phyloP scores from a whole-genome alignment of 2,329 filamentous ascomycete genomes.

The Fusarium fracticaudum region DNA sequence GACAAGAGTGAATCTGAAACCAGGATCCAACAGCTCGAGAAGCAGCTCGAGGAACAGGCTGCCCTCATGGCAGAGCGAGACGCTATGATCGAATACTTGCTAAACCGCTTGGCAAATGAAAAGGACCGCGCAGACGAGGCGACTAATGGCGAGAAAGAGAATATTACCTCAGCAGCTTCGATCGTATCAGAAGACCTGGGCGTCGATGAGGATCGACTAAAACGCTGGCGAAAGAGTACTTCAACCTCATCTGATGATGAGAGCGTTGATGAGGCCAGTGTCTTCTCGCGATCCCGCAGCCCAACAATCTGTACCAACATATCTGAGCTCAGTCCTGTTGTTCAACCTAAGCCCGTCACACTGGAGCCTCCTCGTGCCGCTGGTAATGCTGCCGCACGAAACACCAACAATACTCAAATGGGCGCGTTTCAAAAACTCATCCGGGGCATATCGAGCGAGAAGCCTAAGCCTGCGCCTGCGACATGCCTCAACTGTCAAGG shows the following conservation, averaged over 20 bases:
- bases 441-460: slow-evolving; percentile 53
- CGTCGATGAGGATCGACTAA: slow-evolving; percentile 60
- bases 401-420: slow-evolving; percentile 44
- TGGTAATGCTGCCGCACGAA: slow-evolving; percentile 41
- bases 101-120: slow-evolving; percentile 62
- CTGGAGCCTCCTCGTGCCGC: slow-evolving; percentile 36
- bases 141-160: slow-evolving; percentile 41
- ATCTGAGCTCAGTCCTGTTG: slow-evolving; percentile 43
- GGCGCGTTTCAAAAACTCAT: slow-evolving; percentile 55
- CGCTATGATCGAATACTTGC: slow-evolving; percentile 57
- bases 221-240: slow-evolving; percentile 55
- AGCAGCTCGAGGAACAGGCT: slow-evolving; percentile 69
- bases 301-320: slow-evolving; percentile 59
- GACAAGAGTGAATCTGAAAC: slow-evolving; percentile 66
- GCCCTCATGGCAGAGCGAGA: slow-evolving; percentile 64
- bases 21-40: slow-evolving; percentile 63
- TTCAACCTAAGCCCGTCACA: slow-evolving; percentile 39
- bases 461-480: slow-evolving; percentile 36
- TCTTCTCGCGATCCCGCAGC: slow-evolving; percentile 70
- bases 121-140: slow-evolving; percentile 56
- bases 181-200: slow-evolving; percentile 63
- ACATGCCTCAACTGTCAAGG: slow-evolving; percentile 67
- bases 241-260: slow-evolving; percentile 63
- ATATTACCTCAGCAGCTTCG: slow-evolving; percentile 51
- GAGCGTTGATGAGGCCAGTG: slow-evolving; percentile 60